Base-by-base conservation (phyloP, 2,329 filamentous ascomycete genomes). In the Zarea fungicola region DNA sequence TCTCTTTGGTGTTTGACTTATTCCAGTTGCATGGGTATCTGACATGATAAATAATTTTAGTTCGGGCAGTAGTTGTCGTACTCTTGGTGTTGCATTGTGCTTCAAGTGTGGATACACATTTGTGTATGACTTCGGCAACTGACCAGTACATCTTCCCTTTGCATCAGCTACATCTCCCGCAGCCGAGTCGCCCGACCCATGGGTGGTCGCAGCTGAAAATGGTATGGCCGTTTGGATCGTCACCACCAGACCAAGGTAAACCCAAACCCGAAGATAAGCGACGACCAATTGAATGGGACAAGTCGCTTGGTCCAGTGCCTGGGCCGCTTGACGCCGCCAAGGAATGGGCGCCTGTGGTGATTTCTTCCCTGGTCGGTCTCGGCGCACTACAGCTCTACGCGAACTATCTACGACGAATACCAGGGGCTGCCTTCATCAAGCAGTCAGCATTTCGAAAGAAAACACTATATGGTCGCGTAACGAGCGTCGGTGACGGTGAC, bases 401-500 rank as follows among this genome's bases (percentile, higher is more conserved):
- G 58, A 84, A 77, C 50, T 93, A 91, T 63, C 73, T 99, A 42
- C 85, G 89, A 29, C 87, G 93, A 45, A 89, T 97, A 50, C 90
- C 90, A 4, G 84, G 82, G 49, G 81, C 88, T 29, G 75, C 79
- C 21, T 78, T 90, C 62, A 85, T 99, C 57, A 81, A 82, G 41
- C 86, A 89, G 2, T 72, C 75, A 10, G 85, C 84, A 62, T 92
- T 92, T 63, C 81, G 87, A 39, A 83, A 75, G 52, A 78, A 87
- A 58, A 91, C 81, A 57, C 63, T 99, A 35, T 86, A 92, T 58
- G 93, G 93, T 13, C 80, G 79, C 53, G 93, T 97, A 35, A 96
- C 92, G 11, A 90, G 87, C 58, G 93, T 99, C 21, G 93, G 95
- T 35, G 93, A 99, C 75, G 95, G 90, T 4, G 93, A 99, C 67